phyloP scores from a whole-genome alignment of 139 green algal genomes.

The Yamagishiella unicocca region DNA sequence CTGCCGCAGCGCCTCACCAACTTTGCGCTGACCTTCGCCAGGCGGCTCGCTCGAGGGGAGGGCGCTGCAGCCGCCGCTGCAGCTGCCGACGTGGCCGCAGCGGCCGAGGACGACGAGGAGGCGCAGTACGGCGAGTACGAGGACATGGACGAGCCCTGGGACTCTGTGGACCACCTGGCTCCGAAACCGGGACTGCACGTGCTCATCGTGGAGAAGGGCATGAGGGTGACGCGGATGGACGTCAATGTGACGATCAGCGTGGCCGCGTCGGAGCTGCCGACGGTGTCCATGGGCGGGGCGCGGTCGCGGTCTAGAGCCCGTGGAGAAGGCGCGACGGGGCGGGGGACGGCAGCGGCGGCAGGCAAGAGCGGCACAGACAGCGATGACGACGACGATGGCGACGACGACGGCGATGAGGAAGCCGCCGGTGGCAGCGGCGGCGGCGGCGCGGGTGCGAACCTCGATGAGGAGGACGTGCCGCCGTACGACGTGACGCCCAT shows the following conservation, averaged over 20 bases:
- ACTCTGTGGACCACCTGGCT: constrained; percentile 30
- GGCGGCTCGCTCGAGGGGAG: not conserved
- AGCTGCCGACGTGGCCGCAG: not conserved
- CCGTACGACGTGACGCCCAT: constrained; percentile 41
- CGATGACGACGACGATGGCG: not conserved
- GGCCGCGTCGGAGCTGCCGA: constrained; percentile 6
- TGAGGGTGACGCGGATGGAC: constrained; percentile 26
- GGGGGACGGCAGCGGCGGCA: not conserved
- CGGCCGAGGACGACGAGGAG: not conserved
- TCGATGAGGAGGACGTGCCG: constrained; percentile 29
- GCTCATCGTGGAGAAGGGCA: constrained; percentile 38
- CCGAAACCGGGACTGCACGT: constrained; percentile 39
- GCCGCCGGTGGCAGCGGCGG: not conserved
- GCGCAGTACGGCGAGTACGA: constrained; percentile 38
- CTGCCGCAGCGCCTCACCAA: constrained; percentile 44
- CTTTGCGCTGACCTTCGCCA: constrained; percentile 39
- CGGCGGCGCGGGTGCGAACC: not conserved
- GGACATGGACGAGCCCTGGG: constrained; percentile 42
- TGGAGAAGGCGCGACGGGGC: not conserved
- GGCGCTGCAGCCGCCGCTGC: not conserved
- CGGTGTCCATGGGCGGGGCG: not conserved
- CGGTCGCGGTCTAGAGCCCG: not conserved
- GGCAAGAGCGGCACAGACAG: not conserved
- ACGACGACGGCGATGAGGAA: not conserved
- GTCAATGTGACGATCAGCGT: constrained; percentile 24